Conservation (phyloP, 2,329 filamentous ascomycete genomes). For the Sphaerulina populicola region DNA sequence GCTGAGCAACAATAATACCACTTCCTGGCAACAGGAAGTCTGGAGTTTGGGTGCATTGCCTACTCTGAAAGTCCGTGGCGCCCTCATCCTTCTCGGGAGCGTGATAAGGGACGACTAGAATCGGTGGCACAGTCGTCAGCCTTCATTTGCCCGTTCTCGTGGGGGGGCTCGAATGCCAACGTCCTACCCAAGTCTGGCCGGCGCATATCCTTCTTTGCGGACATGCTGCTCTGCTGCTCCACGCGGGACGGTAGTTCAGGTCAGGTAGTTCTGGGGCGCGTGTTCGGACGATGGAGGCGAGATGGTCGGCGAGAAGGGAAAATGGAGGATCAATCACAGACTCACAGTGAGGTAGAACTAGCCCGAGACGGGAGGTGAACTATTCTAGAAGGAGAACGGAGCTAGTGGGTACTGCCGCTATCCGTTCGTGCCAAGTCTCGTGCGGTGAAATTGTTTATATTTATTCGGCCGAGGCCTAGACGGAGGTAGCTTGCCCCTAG, state of each 20-base stretch:
- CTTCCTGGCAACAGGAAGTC: background rate
- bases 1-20: background rate
- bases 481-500: no score
- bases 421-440: background rate
- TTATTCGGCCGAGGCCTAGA: no score
- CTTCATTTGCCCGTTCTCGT: background rate
- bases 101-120: constrained; percentile 79
- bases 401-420: background rate
- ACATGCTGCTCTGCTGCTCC: constrained; percentile 41
- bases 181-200: constrained; percentile 59
- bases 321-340: background rate
- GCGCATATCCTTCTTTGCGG: constrained; percentile 67
- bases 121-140: constrained; percentile 5
- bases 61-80: constrained; percentile 59
- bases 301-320: background rate
- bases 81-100: constrained; percentile 60
- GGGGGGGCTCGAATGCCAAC: background rate
- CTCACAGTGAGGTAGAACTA: no score
- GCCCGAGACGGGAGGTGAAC: background rate
- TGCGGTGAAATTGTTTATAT: no score
- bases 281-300: background rate
- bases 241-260: background rate
- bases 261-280: no score
- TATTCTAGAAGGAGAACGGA: no score
- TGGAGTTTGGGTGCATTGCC: background rate